A percentile compares a stretch with the other conserved stretches of the same genome.
Evolutionary conservation across 345 rosid genomes (phyloP).

Genomic region (Hirschfeldia incana): DNA sequence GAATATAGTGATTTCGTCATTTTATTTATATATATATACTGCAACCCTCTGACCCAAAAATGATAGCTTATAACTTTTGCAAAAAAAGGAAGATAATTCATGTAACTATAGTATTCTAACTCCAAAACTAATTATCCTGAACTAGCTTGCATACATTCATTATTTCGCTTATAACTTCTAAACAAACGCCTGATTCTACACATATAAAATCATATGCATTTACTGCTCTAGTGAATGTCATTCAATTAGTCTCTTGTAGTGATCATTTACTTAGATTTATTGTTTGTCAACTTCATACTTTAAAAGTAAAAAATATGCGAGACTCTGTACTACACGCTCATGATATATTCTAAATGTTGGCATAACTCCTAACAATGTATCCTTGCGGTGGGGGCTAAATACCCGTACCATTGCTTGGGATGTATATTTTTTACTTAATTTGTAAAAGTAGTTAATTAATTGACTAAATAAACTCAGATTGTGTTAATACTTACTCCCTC

Average conservation of each 20-base stretch:
- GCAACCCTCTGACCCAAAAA: background rate
- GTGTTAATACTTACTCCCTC: no score
- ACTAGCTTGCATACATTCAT: background rate
- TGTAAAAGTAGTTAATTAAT: background rate
- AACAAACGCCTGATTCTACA: background rate
- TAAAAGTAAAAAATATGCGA: constrained; percentile 22
- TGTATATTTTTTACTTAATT: constrained; percentile 15
- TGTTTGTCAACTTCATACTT: background rate
- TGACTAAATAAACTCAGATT: constrained; percentile 2
- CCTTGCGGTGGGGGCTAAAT: constrained; percentile 40
- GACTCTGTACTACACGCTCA: constrained; percentile 20
- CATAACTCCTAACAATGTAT: constrained; percentile 27
- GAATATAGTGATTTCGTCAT: background rate
- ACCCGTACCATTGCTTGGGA: constrained; percentile 29
- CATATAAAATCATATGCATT: background rate
- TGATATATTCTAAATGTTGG: constrained; percentile 45
- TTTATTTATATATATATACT: background rate
- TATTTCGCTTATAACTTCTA: background rate
- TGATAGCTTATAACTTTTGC: background rate
- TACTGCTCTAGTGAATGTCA: background rate
- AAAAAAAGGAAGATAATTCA: background rate
- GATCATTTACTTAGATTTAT: background rate
- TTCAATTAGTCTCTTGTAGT: background rate
- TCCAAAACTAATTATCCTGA: background rate
- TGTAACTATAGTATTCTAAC: background rate